Evolutionary conservation across 2,329 filamentous ascomycete species (phyloP), one percentile per base, ranked within the genome.

Genomic region (Claviceps sp.): DNA sequence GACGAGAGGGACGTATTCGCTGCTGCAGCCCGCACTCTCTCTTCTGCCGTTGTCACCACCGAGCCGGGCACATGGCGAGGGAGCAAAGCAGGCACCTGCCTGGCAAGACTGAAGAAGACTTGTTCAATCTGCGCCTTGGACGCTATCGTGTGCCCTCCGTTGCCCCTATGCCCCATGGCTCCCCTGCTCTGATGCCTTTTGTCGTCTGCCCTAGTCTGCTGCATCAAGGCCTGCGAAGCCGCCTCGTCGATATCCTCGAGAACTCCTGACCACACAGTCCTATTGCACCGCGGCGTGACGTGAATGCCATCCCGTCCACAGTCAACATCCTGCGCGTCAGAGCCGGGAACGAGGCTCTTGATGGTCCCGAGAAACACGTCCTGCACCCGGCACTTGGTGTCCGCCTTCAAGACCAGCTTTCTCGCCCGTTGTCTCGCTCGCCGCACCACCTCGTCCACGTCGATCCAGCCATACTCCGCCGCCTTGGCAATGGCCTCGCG

Each of bases 381-480:
- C 16, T 30, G 42, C 13, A 48, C 47, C 6, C 30, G 45, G 16
- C 53, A 55, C 14, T 11, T 26, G 9, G 30, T 20, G 11, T 51
- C 51, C 2, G 44, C 22, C 16, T 44, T n/a, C 26, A n/a, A 7
- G 13, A 47, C n/a, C 34, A 37, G 45, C 40, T 34, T 40, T 30
- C 37, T 46, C 30, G 51, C 54, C 13, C 41, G 47, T 9, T 45
- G 37, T 4, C n/a, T 13, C 20, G 14, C 56, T 24, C 20, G 43
- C 3, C 13, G 30, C 41, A 41, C 18, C 20, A 54, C 47, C 38
- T 49, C n/a, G 3, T 51, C 43, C 8, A 53, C 13, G 26, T 59
- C 34, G 20, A 61, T 26, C 56, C 58, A 61, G 0, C 56, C 56
- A 11, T 51, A 51, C 1, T 52, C 45, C 0, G 48, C 18, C 3